Evolutionary conservation across 345 rosid genomes (phyloP).

Genomic region (Eucalyptus camaldulensis): DNA sequence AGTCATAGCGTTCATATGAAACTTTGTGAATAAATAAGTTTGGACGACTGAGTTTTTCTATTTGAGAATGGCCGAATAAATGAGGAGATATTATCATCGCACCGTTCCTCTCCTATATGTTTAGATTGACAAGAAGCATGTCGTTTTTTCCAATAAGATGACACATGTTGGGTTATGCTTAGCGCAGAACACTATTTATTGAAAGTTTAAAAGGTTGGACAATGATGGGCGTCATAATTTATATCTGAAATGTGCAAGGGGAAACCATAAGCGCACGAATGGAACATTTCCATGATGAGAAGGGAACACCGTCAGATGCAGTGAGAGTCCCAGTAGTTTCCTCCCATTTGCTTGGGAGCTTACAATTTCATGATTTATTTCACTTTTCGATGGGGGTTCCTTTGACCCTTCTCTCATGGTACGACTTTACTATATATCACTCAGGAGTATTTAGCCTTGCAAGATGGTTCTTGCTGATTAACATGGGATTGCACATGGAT

Average conservation of each 20-base stretch:
- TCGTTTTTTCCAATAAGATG: neutral
- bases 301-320: neutral
- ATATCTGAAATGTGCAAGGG: neutral
- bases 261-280: neutral
- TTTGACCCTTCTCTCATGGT: fast-evolving
- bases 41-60: neutral
- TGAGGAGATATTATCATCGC: neutral
- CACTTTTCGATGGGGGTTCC: too few relatives aligned
- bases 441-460: too few relatives aligned
- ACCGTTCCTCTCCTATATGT: neutral
- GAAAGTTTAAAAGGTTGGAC: neutral
- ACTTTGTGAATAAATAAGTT: neutral
- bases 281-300: neutral
- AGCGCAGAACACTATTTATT: neutral
- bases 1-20: neutral
- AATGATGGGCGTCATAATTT: neutral
- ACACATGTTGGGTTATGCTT: neutral
- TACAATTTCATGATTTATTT: too few relatives aligned
- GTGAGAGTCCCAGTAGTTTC: too few relatives aligned
- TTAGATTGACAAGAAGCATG: neutral
- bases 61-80: neutral
- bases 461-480: too few relatives aligned
- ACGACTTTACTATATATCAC: too few relatives aligned
- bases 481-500: too few relatives aligned
- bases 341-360: too few relatives aligned